Evolutionary conservation across 352 stramenopile species (phyloP).

Genomic region (Poterioochromonas sp.): DNA sequence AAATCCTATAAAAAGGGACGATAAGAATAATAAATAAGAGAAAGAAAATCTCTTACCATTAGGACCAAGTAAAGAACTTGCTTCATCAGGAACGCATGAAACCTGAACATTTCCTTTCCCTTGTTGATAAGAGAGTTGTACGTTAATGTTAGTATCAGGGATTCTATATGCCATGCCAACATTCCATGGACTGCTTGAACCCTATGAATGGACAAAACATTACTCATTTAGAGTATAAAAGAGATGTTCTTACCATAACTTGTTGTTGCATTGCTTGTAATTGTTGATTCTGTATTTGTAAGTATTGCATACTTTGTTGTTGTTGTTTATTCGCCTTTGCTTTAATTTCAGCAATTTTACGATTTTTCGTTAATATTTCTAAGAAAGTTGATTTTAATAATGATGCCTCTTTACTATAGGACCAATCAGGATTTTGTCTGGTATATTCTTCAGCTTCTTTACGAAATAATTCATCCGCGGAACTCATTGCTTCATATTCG

Average conservation of each 20-base stretch:
- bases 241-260: background rate
- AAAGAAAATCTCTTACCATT: slow-evolving; percentile 44
- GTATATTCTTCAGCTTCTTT: background rate
- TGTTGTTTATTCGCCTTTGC: background rate
- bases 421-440: slow-evolving; percentile 5
- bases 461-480: slow-evolving; percentile 1
- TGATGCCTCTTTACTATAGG: background rate
- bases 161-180: slow-evolving; percentile 57
- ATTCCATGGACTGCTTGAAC: slow-evolving; percentile 56
- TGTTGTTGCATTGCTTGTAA: slow-evolving; percentile 20
- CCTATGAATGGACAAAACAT: slow-evolving; percentile 41
- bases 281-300: background rate
- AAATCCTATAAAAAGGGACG: slow-evolving; percentile 40
- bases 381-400: background rate
- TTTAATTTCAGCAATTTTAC: background rate
- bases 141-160: slow-evolving; percentile 60
- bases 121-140: slow-evolving; percentile 57
- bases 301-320: background rate
- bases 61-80: slow-evolving; percentile 56
- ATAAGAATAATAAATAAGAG: background rate
- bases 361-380: background rate
- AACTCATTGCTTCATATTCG: slow-evolving; percentile 21
- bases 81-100: slow-evolving; percentile 60
- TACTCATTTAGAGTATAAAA: background rate
- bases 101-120: slow-evolving; percentile 53